These are phyloP conservation scores for Eimeria praecox DNA, from an alignment of 169 alveolate species.

Conservation along the genomic window DNA sequence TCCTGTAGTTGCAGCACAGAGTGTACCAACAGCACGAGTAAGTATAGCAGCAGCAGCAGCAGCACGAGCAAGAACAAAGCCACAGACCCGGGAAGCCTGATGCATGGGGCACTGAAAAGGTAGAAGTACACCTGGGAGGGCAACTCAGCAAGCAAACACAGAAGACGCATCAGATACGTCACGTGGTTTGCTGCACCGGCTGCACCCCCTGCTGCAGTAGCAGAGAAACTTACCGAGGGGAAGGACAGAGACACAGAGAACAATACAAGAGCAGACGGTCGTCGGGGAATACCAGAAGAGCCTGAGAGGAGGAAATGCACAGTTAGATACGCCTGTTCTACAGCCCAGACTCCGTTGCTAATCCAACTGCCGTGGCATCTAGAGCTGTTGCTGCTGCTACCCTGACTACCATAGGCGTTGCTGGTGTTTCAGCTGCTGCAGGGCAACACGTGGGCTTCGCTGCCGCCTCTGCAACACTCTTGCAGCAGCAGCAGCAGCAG, in stretches of 20 bases:
- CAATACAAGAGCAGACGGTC: slow-evolving; percentile 32
- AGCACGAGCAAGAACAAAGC: not conserved
- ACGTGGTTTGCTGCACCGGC: not conserved
- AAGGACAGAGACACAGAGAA: slow-evolving; percentile 37
- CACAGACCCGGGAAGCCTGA: not conserved
- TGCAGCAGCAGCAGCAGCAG: not conserved
- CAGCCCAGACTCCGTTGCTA: not conserved
- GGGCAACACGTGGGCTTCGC: not conserved
- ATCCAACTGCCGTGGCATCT: not conserved
- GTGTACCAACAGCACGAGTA: slow-evolving; percentile 6
- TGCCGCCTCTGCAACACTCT: not conserved
- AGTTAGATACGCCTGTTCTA: not conserved
- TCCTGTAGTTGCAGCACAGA: slow-evolving; percentile 44
- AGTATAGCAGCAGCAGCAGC: not conserved
- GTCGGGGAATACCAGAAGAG: slow-evolving; percentile 27
- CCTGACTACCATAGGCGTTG: not conserved
- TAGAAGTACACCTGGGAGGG: not conserved
- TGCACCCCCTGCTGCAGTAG: too few relatives aligned
- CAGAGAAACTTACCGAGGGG: not conserved
- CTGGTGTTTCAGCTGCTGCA: not conserved
- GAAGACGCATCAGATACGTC: not conserved
- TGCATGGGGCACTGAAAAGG: not conserved
- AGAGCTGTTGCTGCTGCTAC: not conserved
- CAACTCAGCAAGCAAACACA: not conserved
- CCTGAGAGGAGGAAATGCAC: slow-evolving; percentile 15